Evolutionary conservation across 2,329 filamentous ascomycete species (phyloP).

Genomic region (Paecilomyces variotii): DNA sequence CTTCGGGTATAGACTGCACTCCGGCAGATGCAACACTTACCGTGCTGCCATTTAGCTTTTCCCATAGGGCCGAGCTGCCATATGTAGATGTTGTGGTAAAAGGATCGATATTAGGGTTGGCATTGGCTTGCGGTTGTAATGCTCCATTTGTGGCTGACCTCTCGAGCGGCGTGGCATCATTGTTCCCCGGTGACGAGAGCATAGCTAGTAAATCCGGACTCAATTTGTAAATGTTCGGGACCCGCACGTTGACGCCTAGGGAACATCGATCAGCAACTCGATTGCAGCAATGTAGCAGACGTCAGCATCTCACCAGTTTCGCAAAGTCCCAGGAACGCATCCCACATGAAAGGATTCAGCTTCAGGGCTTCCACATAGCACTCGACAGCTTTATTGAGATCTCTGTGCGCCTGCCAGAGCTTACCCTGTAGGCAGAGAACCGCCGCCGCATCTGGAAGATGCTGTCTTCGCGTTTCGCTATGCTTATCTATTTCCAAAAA

Average conservation of each 20-base stretch:
- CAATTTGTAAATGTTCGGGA: conserved; percentile 78
- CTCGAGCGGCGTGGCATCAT: conserved; percentile 24
- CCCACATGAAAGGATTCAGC: conserved; percentile 94
- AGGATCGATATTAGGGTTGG: conserved; percentile 33
- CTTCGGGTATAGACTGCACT: conserved; percentile 40
- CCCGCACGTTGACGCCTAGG: conserved; percentile 66
- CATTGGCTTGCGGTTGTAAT: conserved; percentile 30
- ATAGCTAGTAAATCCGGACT: conserved; percentile 54
- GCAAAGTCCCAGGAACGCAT: conserved; percentile 83
- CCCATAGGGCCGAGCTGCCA: conserved; percentile 39
- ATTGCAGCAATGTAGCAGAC: not conserved
- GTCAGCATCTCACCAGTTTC: conserved; percentile 53
- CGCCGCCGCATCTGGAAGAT: conserved; percentile 73
- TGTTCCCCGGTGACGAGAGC: conserved; percentile 30
- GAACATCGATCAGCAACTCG: not conserved
- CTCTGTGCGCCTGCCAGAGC: conserved; percentile 70
- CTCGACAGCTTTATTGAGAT: conserved; percentile 73
- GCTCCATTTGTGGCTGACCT: conserved; percentile 23
- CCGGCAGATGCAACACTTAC: conserved; percentile 31
- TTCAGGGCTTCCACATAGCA: conserved; percentile 86
- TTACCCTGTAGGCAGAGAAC: conserved; percentile 80
- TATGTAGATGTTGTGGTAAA: conserved; percentile 29
- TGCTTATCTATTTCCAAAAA: conserved; percentile 50
- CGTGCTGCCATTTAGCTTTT: conserved; percentile 41
- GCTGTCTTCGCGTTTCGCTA: conserved; percentile 64